phyloP scores from a whole-genome alignment of 1,284 basidiomycete genomes.

The Cystobasidium slooffiae region DNA sequence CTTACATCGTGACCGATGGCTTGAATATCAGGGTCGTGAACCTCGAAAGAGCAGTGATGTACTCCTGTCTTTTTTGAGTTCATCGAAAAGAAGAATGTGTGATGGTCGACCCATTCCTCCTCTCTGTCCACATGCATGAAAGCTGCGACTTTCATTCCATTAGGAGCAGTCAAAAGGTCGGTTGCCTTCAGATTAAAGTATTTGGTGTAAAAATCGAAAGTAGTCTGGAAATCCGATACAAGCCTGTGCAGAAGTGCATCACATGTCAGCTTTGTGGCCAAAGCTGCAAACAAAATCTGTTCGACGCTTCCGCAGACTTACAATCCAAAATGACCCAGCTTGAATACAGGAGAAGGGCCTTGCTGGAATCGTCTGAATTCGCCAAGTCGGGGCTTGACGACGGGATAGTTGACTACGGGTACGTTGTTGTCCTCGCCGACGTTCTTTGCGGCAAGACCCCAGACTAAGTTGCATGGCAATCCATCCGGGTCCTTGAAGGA shows the following conservation, averaged over 20 bases:
- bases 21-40: constrained; percentile 49
- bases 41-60: constrained; percentile 50
- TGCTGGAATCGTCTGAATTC: constrained; percentile 45
- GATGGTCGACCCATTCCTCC: constrained; percentile 51
- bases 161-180: constrained; percentile 47
- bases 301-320: constrained; percentile 17
- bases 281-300: neutral
- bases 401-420: constrained; percentile 36
- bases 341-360: constrained; percentile 46
- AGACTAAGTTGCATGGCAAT: constrained; percentile 49
- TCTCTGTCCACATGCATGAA: constrained; percentile 50
- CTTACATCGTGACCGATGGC: constrained; percentile 46
- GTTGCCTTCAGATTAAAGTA: constrained; percentile 50
- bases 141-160: constrained; percentile 44
- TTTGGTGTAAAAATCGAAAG: constrained; percentile 48
- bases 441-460: constrained; percentile 44
- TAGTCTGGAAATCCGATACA: constrained; percentile 43
- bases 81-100: constrained; percentile 49
- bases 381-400: constrained; percentile 35
- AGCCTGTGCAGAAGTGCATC: constrained; percentile 15
- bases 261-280: neutral
- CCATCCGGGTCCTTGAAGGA: constrained; percentile 49
- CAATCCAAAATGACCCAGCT: constrained; percentile 51
- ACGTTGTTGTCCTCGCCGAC: constrained; percentile 10
- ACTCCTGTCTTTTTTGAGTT: constrained; percentile 43